A percentile compares a stretch with the other conserved stretches of the same genome.
phyloP scores from a whole-genome alignment of 768 basidiomycete genomes.

The Chiua virens region DNA sequence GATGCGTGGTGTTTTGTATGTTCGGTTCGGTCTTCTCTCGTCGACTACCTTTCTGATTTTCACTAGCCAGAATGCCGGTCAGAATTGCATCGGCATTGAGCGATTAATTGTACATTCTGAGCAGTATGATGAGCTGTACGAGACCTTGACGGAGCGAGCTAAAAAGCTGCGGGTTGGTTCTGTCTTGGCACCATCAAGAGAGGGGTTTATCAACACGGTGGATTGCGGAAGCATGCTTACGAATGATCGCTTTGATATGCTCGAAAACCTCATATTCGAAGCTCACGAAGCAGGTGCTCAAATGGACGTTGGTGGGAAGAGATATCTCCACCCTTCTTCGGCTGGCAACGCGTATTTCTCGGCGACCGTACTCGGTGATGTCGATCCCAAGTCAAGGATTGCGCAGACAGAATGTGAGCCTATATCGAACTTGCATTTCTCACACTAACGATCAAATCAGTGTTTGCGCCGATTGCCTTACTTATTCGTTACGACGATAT shows the following conservation, averaged over 20 bases:
- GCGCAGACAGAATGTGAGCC: conserved; percentile 71
- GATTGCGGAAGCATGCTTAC: conserved; percentile 92
- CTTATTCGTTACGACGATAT: conserved; percentile 82
- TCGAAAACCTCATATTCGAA: conserved; percentile 67
- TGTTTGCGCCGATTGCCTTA: conserved; percentile 91
- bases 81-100: conserved; percentile 98
- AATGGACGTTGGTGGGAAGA: conserved; percentile 62
- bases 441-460: conserved; percentile 39
- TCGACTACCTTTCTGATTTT: background rate
- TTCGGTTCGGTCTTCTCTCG: conserved; percentile 11
- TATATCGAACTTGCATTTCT: background rate
- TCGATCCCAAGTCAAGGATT: conserved; percentile 67
- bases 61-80: conserved; percentile 83
- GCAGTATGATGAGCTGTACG: conserved; percentile 75
- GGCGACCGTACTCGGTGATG: conserved; percentile 85
- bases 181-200: conserved; percentile 62
- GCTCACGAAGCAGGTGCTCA: conserved; percentile 70
- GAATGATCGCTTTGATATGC: conserved; percentile 62
- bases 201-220: conserved; percentile 68
- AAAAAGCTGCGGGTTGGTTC: conserved; percentile 74
- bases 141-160: conserved; percentile 62
- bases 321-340: conserved; percentile 63
- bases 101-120: conserved; percentile 81
- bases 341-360: conserved; percentile 79
- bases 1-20: conserved; percentile 92